Base-by-base conservation (phyloP, 768 basidiomycete genomes). In the Lentinula lateritia region DNA sequence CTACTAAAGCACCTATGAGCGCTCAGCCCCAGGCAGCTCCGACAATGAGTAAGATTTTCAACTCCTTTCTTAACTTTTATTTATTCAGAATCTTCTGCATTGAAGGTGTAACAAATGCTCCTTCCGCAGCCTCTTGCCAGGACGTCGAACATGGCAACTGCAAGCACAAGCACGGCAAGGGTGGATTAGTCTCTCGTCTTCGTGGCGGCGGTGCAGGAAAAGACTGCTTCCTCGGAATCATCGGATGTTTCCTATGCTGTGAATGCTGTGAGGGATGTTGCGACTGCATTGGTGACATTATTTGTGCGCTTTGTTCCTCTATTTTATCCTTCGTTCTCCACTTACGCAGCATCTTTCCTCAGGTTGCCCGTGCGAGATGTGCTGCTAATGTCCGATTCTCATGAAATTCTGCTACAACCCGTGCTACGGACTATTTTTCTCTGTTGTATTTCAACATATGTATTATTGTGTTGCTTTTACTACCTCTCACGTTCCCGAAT, bases 361-460 rank as follows among this genome's bases (percentile, higher is more conserved):
- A 90, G 88, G 88, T 73, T 90, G 88, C 79, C 89, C 89, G 8
- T 90, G 89, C 77, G 89, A 90, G 75, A 83, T 89, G 83, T 85
- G 83, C 71, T 89, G 87, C 70, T 87, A 76, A 76, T 20, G 36
- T 35, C 20, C 57, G 57, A 23, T 10, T 53, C 34, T 34, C 13
- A 35, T 53, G 32, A 28, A 28, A 28, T 28, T 28, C 28, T 28
- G 28, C 28, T 35, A 34, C 28, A 35, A 53, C 3, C 32, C 52
- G 18, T 48, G 23, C 18, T 12, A 18, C 46, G 46, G 20, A 48
- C 46, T n/a, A 20, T 13, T 48, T 18, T 20, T 48, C 20, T 10
- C 9, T 48, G 46, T 48, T 48, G 46, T 48, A 23, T 48, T 48
- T 12, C 46, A 9, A 9, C 46, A 18, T 20, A 48, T 48, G 20